phyloP scores from a whole-genome alignment of 371 early-diverging fungal genomes.

The Actinomucor elegans region DNA sequence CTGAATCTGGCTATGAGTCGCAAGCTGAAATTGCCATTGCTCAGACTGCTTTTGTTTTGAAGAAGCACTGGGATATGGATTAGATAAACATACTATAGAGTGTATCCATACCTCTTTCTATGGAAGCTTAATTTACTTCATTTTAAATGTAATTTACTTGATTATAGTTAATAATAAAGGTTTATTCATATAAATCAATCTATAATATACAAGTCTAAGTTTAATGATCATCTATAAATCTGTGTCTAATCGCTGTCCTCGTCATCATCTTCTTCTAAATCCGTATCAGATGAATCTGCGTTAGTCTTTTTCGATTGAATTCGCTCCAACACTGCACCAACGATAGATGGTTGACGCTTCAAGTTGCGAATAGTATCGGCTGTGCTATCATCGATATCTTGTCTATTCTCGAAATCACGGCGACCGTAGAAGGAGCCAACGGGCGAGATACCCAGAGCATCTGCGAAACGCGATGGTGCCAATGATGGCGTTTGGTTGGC shows the following conservation, averaged over 20 bases:
- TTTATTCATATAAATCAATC: not conserved
- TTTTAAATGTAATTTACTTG: too few relatives aligned
- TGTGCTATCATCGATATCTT: conserved; percentile 28
- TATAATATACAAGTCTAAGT: not conserved
- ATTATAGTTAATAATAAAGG: too few relatives aligned
- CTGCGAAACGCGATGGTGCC: too few relatives aligned
- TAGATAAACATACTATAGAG: too few relatives aligned
- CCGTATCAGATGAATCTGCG: not conserved
- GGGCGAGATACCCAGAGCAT: not conserved
- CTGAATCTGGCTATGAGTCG: too few relatives aligned
- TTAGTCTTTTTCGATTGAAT: conserved; percentile 11
- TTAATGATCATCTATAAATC: too few relatives aligned
- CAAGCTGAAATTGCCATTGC: conserved; percentile 17
- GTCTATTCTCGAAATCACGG: conserved; percentile 49
- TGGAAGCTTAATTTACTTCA: too few relatives aligned
- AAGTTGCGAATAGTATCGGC: not conserved
- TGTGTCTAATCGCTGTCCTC: conserved; percentile 17
- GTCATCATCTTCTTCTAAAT: conserved; percentile 13
- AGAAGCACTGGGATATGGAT: conserved; percentile 20
- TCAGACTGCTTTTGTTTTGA: conserved; percentile 15
- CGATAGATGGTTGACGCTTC: conserved; percentile 15
- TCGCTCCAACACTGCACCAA: conserved; percentile 15
- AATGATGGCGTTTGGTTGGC: not conserved
- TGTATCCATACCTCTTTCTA: too few relatives aligned
- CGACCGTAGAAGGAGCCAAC: conserved; percentile 49